phyloP scores from a whole-genome alignment of 176 grass and related monocot species.

The barley (Hordeum vulgare) region DNA sequence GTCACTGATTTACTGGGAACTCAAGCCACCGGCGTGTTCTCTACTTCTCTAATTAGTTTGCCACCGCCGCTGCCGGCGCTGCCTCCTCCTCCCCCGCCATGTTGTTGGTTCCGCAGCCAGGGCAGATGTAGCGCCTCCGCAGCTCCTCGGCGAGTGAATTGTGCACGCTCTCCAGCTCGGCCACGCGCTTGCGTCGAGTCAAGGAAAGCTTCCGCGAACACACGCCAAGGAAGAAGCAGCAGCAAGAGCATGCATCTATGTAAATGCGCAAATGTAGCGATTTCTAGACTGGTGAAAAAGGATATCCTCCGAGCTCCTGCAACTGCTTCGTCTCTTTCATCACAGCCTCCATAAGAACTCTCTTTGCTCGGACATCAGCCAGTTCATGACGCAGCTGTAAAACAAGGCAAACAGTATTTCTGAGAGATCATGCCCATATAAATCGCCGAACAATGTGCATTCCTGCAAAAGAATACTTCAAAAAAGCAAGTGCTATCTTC shows the following conservation, averaged over 20 bases:
- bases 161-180: constrained; percentile 43
- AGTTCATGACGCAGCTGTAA: constrained; percentile 53
- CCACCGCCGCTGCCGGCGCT: neutral
- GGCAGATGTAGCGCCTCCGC: constrained; percentile 37
- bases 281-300: constrained; percentile 17
- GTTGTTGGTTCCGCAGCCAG: constrained; percentile 66
- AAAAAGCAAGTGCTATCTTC: neutral
- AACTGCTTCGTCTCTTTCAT: constrained; percentile 55
- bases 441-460: neutral
- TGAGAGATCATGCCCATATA: neutral
- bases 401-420: neutral
- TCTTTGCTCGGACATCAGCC: constrained; percentile 47
- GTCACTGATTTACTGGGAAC: neutral
- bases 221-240: neutral
- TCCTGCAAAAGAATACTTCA: neutral
- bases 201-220: constrained; percentile 35
- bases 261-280: neutral
- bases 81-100: constrained; percentile 30
- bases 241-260: neutral
- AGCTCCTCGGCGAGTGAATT: constrained; percentile 66
- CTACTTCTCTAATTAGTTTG: neutral
- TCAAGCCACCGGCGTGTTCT: neutral
- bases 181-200: constrained; percentile 55
- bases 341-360: constrained; percentile 57
- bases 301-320: constrained; percentile 72